Evolutionary conservation across 2,329 filamentous ascomycete genomes (phyloP), one percentile per base, ranked within the genome.

Genomic region (Amauroascus niger): DNA sequence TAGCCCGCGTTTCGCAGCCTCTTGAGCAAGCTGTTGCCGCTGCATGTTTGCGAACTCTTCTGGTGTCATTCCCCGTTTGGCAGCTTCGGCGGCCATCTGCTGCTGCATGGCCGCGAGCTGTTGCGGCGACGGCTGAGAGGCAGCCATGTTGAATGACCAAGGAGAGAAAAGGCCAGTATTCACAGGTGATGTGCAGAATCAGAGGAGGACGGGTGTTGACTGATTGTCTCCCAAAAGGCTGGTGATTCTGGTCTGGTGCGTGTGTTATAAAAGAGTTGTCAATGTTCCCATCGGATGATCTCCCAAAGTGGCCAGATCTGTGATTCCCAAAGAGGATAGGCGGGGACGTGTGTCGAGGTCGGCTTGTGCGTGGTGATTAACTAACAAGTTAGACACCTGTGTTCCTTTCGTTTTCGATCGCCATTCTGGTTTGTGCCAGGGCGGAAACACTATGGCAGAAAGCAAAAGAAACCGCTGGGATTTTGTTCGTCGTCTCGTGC

Each of bases 61-160:
- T 0, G 93, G 84, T 6, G 85, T 82, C 79, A 97, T 83, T 67
- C 90, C 90, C 59, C 84, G 81, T 72, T 86, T 89, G 64, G 86
- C 78, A 47, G 91, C 91, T 71, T 96, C 90, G 49, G 81, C 79
- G 47, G 85, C 84, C 43, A 96, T 74, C 70, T 93, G 86, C 62
- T 83, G 81, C 69, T 94, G 87, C 78, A 96, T 93, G 53, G 79
- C 78, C 54, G 81, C 80, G 59, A 95, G 87, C 74, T 96, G 89
- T 73, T 95, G 86, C 47, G 86, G 89, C 18, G 84, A 82, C 32
- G 88, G 88, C 52, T 67, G 66, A 33, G 68, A 68, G 49, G 67
- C 62, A 47, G 71, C 68, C 58, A 60, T 60, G 50, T 13, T 51
- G 49, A 35, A 28, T 9, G 41, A 49, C 14, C n/a, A n/a, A n/a